Base-by-base conservation (phyloP, 768 basidiomycete genomes). In the Tulasnella sp. region DNA sequence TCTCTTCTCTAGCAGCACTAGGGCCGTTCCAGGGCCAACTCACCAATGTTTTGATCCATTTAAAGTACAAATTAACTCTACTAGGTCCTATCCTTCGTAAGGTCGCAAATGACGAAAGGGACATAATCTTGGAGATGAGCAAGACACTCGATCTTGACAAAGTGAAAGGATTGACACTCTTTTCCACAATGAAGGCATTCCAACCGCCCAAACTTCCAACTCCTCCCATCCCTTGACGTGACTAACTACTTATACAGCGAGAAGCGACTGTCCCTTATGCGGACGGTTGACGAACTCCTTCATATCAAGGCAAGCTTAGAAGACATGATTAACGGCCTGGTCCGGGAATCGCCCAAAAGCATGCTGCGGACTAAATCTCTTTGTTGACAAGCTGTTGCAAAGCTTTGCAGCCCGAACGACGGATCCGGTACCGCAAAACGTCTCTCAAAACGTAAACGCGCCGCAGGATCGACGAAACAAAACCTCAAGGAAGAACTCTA, bases 201-300 rank as follows among this genome's bases (percentile, higher is more conserved):
- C 81, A 72, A 18, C 41, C 44, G 37, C 41, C 72, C 44, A 44
- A 42, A 34, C 50, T 42, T 42, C 80, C 76, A 80, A 76, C 31
- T 41, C 64, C 7, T 37, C 40, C 40, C 46, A 24, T 37, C 87
- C 22, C 85, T 95, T 41, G 90, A 91, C 78, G 90, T 91, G 40
- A 91, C 97, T 83, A 93, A 92, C 0, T 90, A 92, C 8, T 96
- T 95, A 89, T 94, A 94, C 85, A 91, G 91, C 82, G 91, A 93
- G 5, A 96, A 98, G 85, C 89, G 93, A 18, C 89, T 97, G 22
- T 91, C 89, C 83, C 85, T 92, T 72, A 87, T 93, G 20, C 92
- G 93, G 60, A 86, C 91, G 42, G 89, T 95, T 78, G 90, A 93
- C 9, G 92, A 94, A 0, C 89, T 98, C 3, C 90, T 97, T 76